Evolutionary conservation across 2,329 filamentous ascomycete species (phyloP), one percentile per base, ranked within the genome.

Genomic region (Coleophoma eucalyptorum): DNA sequence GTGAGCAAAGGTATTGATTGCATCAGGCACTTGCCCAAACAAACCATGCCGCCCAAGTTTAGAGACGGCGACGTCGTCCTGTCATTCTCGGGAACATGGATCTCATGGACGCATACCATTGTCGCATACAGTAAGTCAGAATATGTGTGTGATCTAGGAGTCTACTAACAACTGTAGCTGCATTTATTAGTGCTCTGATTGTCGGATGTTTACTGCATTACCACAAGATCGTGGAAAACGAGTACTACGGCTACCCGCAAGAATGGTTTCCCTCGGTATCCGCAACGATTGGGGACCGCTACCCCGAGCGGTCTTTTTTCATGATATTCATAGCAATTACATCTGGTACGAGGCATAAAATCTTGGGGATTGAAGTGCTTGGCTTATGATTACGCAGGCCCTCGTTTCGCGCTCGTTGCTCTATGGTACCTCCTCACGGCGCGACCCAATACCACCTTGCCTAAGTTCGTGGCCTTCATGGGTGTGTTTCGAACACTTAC

Each of bases 251-350:
- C 61, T 96, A 95, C 66, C 92, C 92, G 2, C 78, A 96, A 60
- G 92, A 97, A 76, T 97, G 92, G 92, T 96, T 96, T 65, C 92
- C 92, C 52, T 96, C 92, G 41, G 92, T 97, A 19, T 97, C 93
- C 31, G 87, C 94, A 38, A 97, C 94, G 34, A 99, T 99, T 72
- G 94, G 94, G 67, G 94, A 99, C 70, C 85, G 92, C 58, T 97
- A 97, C 65, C 94, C 94, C 48, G 94, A 99, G 72, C 87, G 94
- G 53, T 96, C 94, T 15, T 87, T 97, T 63, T 99, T 99, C 70
- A 93, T 96, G 82, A 71, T 99, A 59, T 97, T 97, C 68, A 99
- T 99, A 67, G 93, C 93, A 54, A 85, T 99, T 54, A 97, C 93
- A 33, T 97, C 94, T 42, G 89, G 89, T 86, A 78, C 48, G 75